These are phyloP conservation scores for Periconia sp. DNA, from an alignment of 2,329 filamentous ascomycete species.

Conservation along the genomic window DNA sequence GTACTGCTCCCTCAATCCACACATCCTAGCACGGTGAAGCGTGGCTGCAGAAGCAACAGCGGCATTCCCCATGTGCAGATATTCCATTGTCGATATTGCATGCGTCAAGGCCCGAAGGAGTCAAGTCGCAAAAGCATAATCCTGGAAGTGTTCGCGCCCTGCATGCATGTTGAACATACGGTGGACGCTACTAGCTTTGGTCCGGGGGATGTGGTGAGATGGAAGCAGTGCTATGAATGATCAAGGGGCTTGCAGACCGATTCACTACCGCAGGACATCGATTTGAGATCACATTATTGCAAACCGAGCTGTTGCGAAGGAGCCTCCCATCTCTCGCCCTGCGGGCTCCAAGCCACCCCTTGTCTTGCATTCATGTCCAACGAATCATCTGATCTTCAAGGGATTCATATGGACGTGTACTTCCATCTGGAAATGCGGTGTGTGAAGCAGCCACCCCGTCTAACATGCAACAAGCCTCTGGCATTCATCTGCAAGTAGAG, in stretches of 20 bases:
- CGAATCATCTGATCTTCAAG: too few relatives aligned
- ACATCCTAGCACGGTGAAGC: too few relatives aligned
- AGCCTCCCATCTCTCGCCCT: constrained; percentile 8
- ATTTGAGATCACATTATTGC: constrained; percentile 7
- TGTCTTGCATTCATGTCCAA: too few relatives aligned
- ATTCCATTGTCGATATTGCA: constrained; percentile 5
- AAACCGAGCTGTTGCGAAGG: constrained; percentile 6
- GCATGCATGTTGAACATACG: constrained; percentile 3
- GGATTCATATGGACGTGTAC: too few relatives aligned
- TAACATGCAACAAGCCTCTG: too few relatives aligned
- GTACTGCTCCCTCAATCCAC: too few relatives aligned
- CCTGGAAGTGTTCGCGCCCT: constrained; percentile 2
- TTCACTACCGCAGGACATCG: constrained; percentile 3
- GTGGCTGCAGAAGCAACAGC: neutral
- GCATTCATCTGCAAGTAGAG: too few relatives aligned
- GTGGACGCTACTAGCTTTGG: constrained; percentile 6
- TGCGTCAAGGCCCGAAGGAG: constrained; percentile 2
- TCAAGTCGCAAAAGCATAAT: constrained; percentile 6
- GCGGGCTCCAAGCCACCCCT: constrained; percentile 4
- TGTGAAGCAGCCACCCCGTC: too few relatives aligned
- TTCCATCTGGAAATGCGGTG: too few relatives aligned
- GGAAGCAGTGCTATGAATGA: constrained; percentile 7
- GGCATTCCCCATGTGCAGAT: constrained; percentile 1
- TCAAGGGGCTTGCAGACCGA: constrained; percentile 8
- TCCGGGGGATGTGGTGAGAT: constrained; percentile 4